Evolutionary conservation across 1,139 yeast species (phyloP).

Genomic region (Hansenula sp.): DNA sequence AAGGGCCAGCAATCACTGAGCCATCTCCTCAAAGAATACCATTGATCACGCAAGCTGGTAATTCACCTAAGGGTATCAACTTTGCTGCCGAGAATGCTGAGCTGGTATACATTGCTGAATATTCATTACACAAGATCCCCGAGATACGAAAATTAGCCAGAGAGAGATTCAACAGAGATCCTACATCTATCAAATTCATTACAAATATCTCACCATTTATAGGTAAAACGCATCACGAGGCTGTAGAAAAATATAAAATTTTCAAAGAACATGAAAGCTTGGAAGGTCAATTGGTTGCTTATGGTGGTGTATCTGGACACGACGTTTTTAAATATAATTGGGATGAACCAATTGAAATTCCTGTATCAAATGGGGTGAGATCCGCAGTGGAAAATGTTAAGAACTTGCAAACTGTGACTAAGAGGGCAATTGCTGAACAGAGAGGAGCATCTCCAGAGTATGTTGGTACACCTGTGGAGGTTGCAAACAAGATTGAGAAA

Average conservation of each 20-base stretch:
- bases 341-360: not conserved
- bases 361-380: not conserved
- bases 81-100: slow-evolving; percentile 43
- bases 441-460: slow-evolving; percentile 18
- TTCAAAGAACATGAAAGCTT: not conserved
- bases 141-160: slow-evolving; percentile 21
- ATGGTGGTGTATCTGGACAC: not conserved
- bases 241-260: slow-evolving; percentile 18
- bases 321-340: not conserved
- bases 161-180: slow-evolving; percentile 21
- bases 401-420: not conserved
- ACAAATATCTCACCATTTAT: slow-evolving; percentile 22
- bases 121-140: slow-evolving; percentile 14
- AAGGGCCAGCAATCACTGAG: slow-evolving; percentile 35
- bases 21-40: slow-evolving; percentile 41
- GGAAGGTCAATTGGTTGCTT: not conserved
- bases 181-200: slow-evolving; percentile 25
- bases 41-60: slow-evolving; percentile 41
- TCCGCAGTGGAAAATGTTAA: too few species aligned
- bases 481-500: slow-evolving; percentile 21
- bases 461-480: not conserved
- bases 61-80: slow-evolving; percentile 36
- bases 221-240: slow-evolving; percentile 28
- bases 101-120: slow-evolving; percentile 31
- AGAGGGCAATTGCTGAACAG: not conserved